phyloP scores from a whole-genome alignment of 2,329 filamentous ascomycete species.

The Orbilia javanica region DNA sequence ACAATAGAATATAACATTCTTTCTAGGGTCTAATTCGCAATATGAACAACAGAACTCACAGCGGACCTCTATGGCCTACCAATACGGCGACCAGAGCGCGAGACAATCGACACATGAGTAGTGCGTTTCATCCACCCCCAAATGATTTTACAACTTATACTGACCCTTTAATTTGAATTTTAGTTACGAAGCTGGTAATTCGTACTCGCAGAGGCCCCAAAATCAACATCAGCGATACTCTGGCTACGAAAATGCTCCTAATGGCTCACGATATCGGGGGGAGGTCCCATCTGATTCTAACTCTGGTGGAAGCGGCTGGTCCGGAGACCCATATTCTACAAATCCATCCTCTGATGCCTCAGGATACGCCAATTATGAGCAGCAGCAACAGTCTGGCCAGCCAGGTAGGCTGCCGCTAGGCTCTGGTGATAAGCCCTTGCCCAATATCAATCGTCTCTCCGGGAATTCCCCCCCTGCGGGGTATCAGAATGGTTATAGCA shows the following conservation, averaged over 20 bases:
- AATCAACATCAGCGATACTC: conserved; percentile 37
- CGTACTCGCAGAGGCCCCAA: conserved; percentile 43
- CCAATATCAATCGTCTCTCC: conserved; percentile 35
- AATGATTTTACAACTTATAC: background rate
- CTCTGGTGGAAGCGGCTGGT: conserved; percentile 52
- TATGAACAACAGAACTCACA: conserved; percentile 51
- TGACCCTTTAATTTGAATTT: background rate
- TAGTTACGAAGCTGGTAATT: conserved; percentile 38
- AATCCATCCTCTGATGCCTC: conserved; percentile 57
- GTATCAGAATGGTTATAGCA: conserved; percentile 46
- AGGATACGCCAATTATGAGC: conserved; percentile 35
- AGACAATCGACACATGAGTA: conserved; percentile 47
- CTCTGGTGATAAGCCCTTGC: conserved; percentile 50
- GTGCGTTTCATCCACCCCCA: conserved; percentile 12
- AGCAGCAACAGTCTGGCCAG: conserved; percentile 42
- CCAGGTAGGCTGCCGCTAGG: conserved; percentile 36
- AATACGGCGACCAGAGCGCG: conserved; percentile 55
- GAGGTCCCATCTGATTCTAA: conserved; percentile 46
- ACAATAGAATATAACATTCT: conserved; percentile 11
- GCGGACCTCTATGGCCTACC: conserved; percentile 48
- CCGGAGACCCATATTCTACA: conserved; percentile 52
- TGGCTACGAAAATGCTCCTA: conserved; percentile 23
- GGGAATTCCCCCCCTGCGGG: conserved; percentile 23
- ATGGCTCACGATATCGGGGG: conserved; percentile 26
- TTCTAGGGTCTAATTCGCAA: conserved; percentile 34